Conservation (phyloP, 78 protist species). For the Emiliania huxleyi region DNA sequence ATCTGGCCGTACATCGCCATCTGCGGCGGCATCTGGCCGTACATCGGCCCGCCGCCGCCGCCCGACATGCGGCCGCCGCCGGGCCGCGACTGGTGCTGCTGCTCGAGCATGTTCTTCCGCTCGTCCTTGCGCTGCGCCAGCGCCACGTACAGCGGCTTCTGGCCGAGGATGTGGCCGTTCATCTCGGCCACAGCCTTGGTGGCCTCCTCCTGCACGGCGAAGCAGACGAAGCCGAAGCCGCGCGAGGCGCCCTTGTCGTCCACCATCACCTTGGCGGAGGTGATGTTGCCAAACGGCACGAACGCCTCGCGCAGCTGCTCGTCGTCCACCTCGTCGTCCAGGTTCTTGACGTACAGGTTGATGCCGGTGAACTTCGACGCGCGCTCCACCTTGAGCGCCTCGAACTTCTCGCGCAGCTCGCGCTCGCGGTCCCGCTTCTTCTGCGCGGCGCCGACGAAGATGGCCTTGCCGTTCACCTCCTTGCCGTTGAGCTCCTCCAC, state of each 20-base stretch:
- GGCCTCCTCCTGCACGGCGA: conserved; percentile 90
- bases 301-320: conserved; percentile 81
- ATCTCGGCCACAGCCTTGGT: conserved; percentile 87
- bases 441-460: conserved; percentile 86
- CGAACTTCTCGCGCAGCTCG: conserved; percentile 74
- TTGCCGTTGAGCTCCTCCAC: conserved; percentile 78
- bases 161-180: conserved; percentile 86
- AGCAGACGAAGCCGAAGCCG: conserved; percentile 98
- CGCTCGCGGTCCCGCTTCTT: conserved; percentile 85
- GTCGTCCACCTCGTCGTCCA: conserved; percentile 88
- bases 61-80: not conserved
- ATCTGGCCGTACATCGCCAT: not conserved
- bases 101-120: conserved; percentile 80
- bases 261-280: conserved; percentile 82
- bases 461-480: conserved; percentile 61
- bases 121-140: conserved; percentile 88
- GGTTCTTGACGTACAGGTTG: conserved; percentile 96
- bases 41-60: not conserved
- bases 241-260: conserved; percentile 68
- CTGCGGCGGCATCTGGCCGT: conserved; percentile 7
- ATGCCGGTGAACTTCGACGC: conserved; percentile 64
- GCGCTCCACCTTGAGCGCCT: conserved; percentile 56
- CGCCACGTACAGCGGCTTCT: conserved; percentile 94
- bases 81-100: conserved; percentile 65
- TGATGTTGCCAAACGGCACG: conserved; percentile 86